Evolutionary conservation across 768 basidiomycete species (phyloP), one percentile per base, ranked within the genome.

Genomic region (Psilocybe subaeruginosa): DNA sequence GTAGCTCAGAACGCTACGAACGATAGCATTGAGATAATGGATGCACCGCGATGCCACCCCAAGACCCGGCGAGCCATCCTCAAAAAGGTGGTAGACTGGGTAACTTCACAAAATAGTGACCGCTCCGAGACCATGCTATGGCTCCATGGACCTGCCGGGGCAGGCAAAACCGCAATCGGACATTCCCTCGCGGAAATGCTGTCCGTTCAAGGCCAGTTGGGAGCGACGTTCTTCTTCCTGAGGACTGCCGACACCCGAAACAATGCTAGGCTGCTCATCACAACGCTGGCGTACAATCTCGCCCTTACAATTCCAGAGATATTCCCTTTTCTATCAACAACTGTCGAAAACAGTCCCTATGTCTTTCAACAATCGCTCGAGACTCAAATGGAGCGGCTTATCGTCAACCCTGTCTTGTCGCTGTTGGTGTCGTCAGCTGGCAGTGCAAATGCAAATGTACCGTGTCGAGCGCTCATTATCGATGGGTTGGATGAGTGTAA

Each of bases 211-310:
- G 61, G 56, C 12, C 12, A 35, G 2, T 58, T 46, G 3, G 67
- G 75, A 23, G 75, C 74, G 0, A 72, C 68, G 49, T 77, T 76
- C 64, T 77, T 77, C 56, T 78, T 78, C 66, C 74, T 70, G 6
- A 66, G 74, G 16, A 58, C 65, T 31, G 70, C 70, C 41, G 43
- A 66, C 14, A 65, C 66, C 30, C 67, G 74, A 8, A 70, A 67
- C 17, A 68, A 67, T 11, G 66, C 63, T 2, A 63, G 56, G 9
- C 64, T 64, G 9, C 62, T 79, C 3, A 52, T 78, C 8, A 61
- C 76, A 0, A 76, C 77, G 0, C 49, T 77, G 14, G 68, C 69
- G 1, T 72, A 68, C 6, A 71, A 76, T 37, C 56, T 78, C 16
- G 48, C 56, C 1, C n/a, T 58, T 1, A 51, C 58, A 19, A 59